Percentiles rank a stretch among this genome's conserved stretches.
These are phyloP conservation scores for Geotrichum aggregatum DNA, from an alignment of 1,139 yeast genomes.

Conservation along the genomic window DNA sequence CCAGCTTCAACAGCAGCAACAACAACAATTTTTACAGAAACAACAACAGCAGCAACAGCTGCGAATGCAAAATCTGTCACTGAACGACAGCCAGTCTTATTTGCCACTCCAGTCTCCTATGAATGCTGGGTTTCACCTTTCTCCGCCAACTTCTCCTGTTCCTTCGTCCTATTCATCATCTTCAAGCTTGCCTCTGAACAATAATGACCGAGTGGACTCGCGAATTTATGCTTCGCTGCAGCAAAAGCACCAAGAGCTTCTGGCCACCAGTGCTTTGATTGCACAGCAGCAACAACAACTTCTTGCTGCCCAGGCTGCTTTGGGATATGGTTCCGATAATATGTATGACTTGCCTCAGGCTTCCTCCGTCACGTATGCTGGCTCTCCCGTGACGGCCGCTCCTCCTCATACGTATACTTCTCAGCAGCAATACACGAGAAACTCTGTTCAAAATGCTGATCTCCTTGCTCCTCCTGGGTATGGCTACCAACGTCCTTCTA, in stretches of 20 bases:
- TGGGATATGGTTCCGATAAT: conserved; percentile 16
- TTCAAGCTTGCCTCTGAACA: background rate
- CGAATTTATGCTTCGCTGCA: conserved; percentile 35
- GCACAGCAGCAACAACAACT: conserved; percentile 38
- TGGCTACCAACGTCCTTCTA: conserved; percentile 24
- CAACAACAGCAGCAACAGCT: conserved; percentile 18
- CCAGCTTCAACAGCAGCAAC: conserved; percentile 16
- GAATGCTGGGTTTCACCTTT: conserved; percentile 38
- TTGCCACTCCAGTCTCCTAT: conserved; percentile 35
- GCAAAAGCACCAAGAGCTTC: conserved; percentile 37
- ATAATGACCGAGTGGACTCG: conserved; percentile 18
- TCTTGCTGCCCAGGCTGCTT: conserved; percentile 33
- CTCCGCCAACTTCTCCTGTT: conserved; percentile 6
- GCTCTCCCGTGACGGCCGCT: background rate
- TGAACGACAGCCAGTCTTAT: conserved; percentile 28
- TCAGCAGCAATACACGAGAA: conserved; percentile 11
- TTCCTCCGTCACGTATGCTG: conserved; percentile 6
- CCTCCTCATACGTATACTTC: conserved; percentile 9
- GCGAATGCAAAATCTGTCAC: conserved; percentile 2
- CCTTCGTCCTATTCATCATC: conserved; percentile 6
- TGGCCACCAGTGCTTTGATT: conserved; percentile 33
- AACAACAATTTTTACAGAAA: conserved; percentile 7
- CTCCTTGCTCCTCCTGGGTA: background rate
- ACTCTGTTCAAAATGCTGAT: background rate
- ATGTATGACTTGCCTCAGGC: conserved; percentile 15